A percentile compares a stretch with the other conserved stretches of the same genome.
phyloP scores from a whole-genome alignment of 2,329 filamentous ascomycete species.

The Shiraia bambusicola region DNA sequence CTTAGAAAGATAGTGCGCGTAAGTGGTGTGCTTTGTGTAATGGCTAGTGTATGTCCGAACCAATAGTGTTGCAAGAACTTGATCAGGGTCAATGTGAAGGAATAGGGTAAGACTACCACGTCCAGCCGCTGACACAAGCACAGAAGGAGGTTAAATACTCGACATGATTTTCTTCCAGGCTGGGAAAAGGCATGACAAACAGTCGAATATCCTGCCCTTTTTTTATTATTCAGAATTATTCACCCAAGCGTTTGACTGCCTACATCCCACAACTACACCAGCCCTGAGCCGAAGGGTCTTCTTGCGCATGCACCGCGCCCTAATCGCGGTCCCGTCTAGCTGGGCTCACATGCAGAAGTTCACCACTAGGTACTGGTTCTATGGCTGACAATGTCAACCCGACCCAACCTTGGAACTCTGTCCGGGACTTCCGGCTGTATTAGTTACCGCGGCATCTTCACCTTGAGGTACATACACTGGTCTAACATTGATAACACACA shows the following conservation, averaged over 20 bases:
- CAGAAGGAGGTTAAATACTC: neutral
- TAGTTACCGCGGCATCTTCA: too few relatives aligned
- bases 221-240: neutral
- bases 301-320: conserved; percentile 3
- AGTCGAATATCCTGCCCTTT: neutral
- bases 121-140: conserved; percentile 3
- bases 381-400: too few relatives aligned
- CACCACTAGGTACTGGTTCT: too few relatives aligned
- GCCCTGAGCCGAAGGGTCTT: neutral
- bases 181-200: neutral
- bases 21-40: conserved; percentile 24
- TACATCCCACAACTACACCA: neutral
- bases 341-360: conserved; percentile 1
- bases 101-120: conserved; percentile 1
- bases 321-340: conserved; percentile 1
- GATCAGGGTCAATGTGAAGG: neutral
- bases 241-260: neutral
- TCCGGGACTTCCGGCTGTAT: too few relatives aligned
- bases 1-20: conserved; percentile 16
- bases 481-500: too few relatives aligned
- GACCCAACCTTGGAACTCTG: too few relatives aligned
- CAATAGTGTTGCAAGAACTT: conserved; percentile 17
- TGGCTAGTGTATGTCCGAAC: conserved; percentile 11
- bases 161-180: too few relatives aligned
- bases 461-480: too few relatives aligned